These are phyloP conservation scores for Lactarius pseudohatsudake DNA, from an alignment of 768 basidiomycete species.

Conservation along the genomic window DNA sequence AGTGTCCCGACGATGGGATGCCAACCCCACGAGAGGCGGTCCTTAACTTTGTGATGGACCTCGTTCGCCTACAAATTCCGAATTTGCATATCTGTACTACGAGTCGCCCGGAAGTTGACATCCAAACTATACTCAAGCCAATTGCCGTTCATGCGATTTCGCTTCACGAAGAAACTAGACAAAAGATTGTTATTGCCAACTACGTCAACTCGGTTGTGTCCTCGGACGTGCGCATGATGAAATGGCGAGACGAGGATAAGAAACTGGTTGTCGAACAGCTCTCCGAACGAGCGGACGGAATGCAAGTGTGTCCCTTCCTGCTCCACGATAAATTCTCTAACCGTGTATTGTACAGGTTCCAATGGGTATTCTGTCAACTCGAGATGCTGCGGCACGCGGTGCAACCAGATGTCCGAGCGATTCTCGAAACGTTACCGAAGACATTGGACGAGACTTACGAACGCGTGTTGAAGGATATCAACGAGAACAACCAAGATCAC, in stretches of 20 bases:
- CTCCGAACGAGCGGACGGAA: no score
- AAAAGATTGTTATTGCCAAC: no score
- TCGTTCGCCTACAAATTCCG: neutral
- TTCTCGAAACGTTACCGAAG: conserved; percentile 9
- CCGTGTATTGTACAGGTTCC: neutral
- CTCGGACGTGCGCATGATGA: no score
- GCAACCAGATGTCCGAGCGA: neutral
- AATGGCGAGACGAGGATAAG: no score
- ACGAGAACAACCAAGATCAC: conserved; percentile 1
- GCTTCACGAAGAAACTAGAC: no score
- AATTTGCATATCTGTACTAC: neutral
- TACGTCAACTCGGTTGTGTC: no score
- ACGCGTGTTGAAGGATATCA: conserved; percentile 7
- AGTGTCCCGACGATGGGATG: neutral
- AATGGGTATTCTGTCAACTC: neutral
- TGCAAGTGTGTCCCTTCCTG: neutral
- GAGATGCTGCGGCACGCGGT: neutral
- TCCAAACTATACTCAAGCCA: no score
- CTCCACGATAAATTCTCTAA: neutral
- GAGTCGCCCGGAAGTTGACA: no score
- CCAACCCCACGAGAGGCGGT: neutral
- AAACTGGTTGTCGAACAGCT: no score
- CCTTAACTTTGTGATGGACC: neutral
- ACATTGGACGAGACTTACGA: neutral
- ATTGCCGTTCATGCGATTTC: no score